Evolutionary conservation across 2,329 filamentous ascomycete species (phyloP), one percentile per base, ranked within the genome.

Genomic region (Orbilia quercus): DNA sequence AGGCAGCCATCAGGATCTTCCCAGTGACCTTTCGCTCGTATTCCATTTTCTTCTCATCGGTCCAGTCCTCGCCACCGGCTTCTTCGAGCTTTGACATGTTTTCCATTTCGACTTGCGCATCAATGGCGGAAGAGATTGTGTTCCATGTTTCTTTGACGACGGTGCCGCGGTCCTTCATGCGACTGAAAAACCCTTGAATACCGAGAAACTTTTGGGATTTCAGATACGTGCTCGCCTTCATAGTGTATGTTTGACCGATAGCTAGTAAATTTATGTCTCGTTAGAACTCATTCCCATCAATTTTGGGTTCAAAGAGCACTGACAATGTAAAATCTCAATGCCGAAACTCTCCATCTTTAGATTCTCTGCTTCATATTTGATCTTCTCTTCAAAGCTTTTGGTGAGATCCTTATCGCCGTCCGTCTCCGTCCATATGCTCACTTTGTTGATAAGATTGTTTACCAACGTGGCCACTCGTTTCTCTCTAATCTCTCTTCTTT

Each of bases 301-400:
- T 25, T 28, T 40, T 34, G 48, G 28, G 28, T 31, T 9, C 18
- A 28, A 42, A 22, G 36, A 69, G 18, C 14, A 70, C 76, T 64
- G 50, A 77, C 77, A 75, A 62, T 78, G 77, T 42, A 78, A 58
- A 55, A 78, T 78, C 77, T 99, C 95, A 44, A 99, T 85, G 57
- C 95, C 95, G 78, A 99, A 99, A 0, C 91, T 96, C 82, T 99
- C 95, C 92, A 99, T 99, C 85, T 98, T 99, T 78, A 99, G 84
- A 80, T 98, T 96, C 83, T 99, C 95, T 23, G 96, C 91, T 82
- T 99, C 95, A 42, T 98, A 88, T 42, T 89, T 87, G 77, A 91
- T 97, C 86, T 99, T 97, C 80, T 94, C 91, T 80, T 93, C 89
- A 84, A 98, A 99, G 0, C 95, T 91, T 67, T 83, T 84, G 34